Evolutionary conservation across 129 eudicot species (phyloP).

Genomic region (Dittrichia graveolens): DNA sequence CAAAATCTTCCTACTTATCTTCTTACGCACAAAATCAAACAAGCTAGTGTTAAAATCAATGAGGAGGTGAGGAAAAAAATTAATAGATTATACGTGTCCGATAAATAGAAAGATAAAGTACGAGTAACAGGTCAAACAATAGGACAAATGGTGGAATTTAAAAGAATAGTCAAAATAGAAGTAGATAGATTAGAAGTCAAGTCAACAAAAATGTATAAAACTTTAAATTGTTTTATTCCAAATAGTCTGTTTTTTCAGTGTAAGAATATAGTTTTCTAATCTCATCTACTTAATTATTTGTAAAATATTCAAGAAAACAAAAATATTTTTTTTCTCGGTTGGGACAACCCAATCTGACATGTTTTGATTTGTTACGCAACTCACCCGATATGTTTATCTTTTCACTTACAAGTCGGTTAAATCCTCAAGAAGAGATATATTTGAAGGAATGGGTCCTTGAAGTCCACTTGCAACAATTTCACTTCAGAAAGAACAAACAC

Average conservation of each 20-base stretch:
- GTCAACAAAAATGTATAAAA: not conserved
- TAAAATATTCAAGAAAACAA: not conserved
- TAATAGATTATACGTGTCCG: too few relatives aligned
- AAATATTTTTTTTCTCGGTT: not conserved
- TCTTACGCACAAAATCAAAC: too few relatives aligned
- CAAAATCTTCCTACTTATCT: too few relatives aligned
- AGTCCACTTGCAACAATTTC: constrained; percentile 33
- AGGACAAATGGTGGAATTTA: constrained; percentile 5
- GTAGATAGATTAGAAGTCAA: not conserved
- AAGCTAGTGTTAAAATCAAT: too few relatives aligned
- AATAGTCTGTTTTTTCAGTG: not conserved
- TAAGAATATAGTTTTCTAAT: not conserved
- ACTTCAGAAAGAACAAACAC: constrained; percentile 20
- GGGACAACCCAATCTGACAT: not conserved
- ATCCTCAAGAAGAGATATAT: constrained; percentile 25
- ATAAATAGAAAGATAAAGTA: too few relatives aligned
- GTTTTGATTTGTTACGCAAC: not conserved
- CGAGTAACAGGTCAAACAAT: too few relatives aligned
- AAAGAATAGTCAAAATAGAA: not conserved
- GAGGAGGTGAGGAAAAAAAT: too few relatives aligned
- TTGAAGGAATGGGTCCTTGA: constrained; percentile 34
- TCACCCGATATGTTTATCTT: not conserved
- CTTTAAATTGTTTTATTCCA: not conserved
- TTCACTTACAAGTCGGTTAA: constrained; percentile 23
- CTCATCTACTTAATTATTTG: not conserved